These are phyloP conservation scores for Anthostomella pinea DNA, from an alignment of 2,329 filamentous ascomycete species.

Conservation along the genomic window DNA sequence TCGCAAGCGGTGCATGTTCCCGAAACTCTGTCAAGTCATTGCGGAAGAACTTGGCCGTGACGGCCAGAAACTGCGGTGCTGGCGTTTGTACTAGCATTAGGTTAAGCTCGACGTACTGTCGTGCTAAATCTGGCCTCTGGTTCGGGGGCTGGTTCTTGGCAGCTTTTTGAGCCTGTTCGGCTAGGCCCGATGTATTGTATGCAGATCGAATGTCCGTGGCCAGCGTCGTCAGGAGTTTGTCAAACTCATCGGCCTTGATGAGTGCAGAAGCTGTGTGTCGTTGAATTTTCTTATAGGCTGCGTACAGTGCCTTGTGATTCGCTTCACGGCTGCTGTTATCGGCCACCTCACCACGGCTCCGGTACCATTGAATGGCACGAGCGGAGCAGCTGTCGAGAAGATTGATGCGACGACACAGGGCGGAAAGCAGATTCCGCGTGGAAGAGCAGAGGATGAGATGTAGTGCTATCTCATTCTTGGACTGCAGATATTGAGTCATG, in stretches of 20 bases:
- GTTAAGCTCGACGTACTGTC: conserved; percentile 48
- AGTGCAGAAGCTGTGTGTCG: conserved; percentile 48
- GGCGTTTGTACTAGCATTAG: conserved; percentile 50
- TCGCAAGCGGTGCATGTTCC: conserved; percentile 59
- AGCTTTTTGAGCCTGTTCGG: conserved; percentile 41
- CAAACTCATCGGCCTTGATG: conserved; percentile 59
- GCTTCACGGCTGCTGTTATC: conserved; percentile 40
- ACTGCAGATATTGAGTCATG: conserved; percentile 50
- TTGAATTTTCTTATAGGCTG: conserved; percentile 54
- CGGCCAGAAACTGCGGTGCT: conserved; percentile 46
- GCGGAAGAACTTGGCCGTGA: conserved; percentile 65
- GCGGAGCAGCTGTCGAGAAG: conserved; percentile 52
- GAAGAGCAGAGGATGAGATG: conserved; percentile 70
- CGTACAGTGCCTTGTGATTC: conserved; percentile 52
- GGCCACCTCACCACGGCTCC: conserved; percentile 39
- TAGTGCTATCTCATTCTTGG: conserved; percentile 55
- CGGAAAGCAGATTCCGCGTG: conserved; percentile 68
- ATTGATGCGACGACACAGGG: conserved; percentile 62
- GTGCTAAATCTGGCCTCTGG: conserved; percentile 32
- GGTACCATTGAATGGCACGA: conserved; percentile 50
- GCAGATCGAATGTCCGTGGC: conserved; percentile 48
- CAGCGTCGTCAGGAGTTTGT: conserved; percentile 55
- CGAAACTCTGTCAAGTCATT: conserved; percentile 57
- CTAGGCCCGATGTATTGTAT: conserved; percentile 46
- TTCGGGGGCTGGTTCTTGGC: conserved; percentile 46